Evolutionary conservation across 495 filamentous ascomycete species (phyloP).

Genomic region (Penicillium coffeae): DNA sequence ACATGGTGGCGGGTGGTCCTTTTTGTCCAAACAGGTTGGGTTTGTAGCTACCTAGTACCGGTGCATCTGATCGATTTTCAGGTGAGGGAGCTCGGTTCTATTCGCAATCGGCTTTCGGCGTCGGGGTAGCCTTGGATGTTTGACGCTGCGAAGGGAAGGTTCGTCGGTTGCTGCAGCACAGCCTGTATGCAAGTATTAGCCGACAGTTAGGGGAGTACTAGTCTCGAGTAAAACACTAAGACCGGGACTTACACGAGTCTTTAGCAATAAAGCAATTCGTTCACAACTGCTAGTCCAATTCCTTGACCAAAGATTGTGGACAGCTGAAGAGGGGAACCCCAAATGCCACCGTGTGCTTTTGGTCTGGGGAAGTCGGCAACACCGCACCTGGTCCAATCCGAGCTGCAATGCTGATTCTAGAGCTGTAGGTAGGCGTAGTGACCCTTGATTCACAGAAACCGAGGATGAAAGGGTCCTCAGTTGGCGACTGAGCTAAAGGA

Average conservation of each 20-base stretch:
- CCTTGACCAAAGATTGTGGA: too few relatives aligned
- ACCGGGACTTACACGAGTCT: too few relatives aligned
- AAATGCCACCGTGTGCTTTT: slow-evolving; percentile 17
- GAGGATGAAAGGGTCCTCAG: not conserved
- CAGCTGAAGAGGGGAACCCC: not conserved
- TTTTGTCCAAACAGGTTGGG: not conserved
- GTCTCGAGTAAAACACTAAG: too few relatives aligned
- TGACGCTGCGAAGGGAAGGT: not conserved
- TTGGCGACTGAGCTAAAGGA: not conserved
- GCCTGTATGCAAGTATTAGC: not conserved
- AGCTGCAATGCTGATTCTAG: not conserved
- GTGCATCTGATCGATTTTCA: slow-evolving; percentile 7
- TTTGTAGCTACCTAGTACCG: slow-evolving; percentile 2
- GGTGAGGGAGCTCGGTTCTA: not conserved
- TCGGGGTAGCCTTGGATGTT: not conserved
- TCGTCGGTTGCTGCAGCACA: not conserved
- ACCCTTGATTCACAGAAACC: not conserved
- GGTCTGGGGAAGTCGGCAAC: not conserved
- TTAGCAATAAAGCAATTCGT: too few relatives aligned
- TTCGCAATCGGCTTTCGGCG: slow-evolving; percentile 2
- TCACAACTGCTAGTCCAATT: too few relatives aligned
- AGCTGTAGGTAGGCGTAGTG: not conserved
- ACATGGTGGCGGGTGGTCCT: slow-evolving; percentile 10
- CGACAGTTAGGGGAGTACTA: too few relatives aligned
- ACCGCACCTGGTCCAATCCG: not conserved